phyloP scores from a whole-genome alignment of 768 basidiomycete genomes.

The Saitozyma sp. region DNA sequence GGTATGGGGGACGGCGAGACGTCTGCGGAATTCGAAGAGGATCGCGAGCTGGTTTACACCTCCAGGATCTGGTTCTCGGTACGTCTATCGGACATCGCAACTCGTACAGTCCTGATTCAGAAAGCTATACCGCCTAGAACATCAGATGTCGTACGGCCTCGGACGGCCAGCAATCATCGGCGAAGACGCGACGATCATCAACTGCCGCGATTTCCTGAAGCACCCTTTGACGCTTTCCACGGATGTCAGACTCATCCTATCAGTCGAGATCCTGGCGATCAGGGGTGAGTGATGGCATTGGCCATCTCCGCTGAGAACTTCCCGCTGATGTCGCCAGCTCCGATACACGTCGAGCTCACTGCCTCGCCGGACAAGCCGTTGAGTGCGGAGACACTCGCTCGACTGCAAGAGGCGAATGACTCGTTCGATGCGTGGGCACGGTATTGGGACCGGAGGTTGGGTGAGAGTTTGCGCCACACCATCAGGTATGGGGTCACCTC shows the following conservation, averaged over 20 bases:
- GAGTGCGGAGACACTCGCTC: constrained; percentile 68
- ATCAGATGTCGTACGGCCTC: constrained; percentile 94
- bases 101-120: constrained; percentile 7
- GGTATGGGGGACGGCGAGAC: constrained; percentile 71
- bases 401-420: constrained; percentile 69
- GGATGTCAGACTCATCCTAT: constrained; percentile 91
- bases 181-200: constrained; percentile 85
- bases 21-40: constrained; percentile 60
- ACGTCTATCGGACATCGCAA: constrained; percentile 4
- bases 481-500: too few relatives aligned
- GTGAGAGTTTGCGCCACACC: constrained; percentile 12
- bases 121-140: constrained; percentile 80
- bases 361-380: constrained; percentile 71
- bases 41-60: constrained; percentile 75
- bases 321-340: constrained; percentile 56
- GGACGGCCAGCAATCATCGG: constrained; percentile 89
- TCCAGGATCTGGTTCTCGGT: constrained; percentile 86
- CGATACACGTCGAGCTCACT: constrained; percentile 79
- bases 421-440: constrained; percentile 77
- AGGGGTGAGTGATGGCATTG: constrained; percentile 53
- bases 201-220: constrained; percentile 75
- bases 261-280: constrained; percentile 86
- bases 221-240: constrained; percentile 89
- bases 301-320: background rate
- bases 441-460: constrained; percentile 50